Percentiles rank a stretch among this genome's conserved stretches.
These are phyloP conservation scores for Raddia distichophylla DNA, from an alignment of 176 grass and related monocot species.

Conservation along the genomic window DNA sequence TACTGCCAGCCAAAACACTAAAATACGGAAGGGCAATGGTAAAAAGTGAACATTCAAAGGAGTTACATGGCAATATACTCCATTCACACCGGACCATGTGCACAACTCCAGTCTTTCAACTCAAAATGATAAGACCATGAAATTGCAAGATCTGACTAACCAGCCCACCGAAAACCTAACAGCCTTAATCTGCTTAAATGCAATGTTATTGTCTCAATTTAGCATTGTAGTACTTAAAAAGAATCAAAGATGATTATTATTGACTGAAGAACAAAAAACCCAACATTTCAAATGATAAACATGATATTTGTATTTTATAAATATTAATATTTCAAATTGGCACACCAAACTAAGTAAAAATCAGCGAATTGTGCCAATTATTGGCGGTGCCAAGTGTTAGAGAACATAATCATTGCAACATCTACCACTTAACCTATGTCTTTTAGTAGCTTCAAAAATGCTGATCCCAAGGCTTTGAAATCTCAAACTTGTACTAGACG, in stretches of 20 bases:
- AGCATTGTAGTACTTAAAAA: not conserved
- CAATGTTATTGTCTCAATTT: not conserved
- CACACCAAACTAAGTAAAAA: too few species aligned
- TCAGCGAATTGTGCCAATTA: too few species aligned
- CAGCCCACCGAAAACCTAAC: not conserved
- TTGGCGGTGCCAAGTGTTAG: too few species aligned
- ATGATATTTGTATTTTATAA: too few species aligned
- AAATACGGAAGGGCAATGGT: not conserved
- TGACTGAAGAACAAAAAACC: not conserved
- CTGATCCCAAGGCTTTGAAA: too few species aligned
- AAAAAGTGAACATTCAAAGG: not conserved
- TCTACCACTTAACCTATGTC: too few species aligned
- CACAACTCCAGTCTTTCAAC: not conserved
- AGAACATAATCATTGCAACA: too few species aligned
- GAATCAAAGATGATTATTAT: not conserved
- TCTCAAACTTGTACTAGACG: too few species aligned
- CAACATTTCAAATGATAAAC: not conserved
- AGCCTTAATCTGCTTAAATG: not conserved
- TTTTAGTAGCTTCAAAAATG: too few species aligned
- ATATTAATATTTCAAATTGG: too few species aligned
- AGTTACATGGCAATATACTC: not conserved
- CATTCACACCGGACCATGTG: too few species aligned
- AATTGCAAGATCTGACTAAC: conserved; percentile 5
- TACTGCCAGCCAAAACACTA: conserved; percentile 10
- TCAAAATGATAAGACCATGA: not conserved